Evolutionary conservation across 2,329 filamentous ascomycete species (phyloP).

Genomic region (Geoglossum cookeanum): DNA sequence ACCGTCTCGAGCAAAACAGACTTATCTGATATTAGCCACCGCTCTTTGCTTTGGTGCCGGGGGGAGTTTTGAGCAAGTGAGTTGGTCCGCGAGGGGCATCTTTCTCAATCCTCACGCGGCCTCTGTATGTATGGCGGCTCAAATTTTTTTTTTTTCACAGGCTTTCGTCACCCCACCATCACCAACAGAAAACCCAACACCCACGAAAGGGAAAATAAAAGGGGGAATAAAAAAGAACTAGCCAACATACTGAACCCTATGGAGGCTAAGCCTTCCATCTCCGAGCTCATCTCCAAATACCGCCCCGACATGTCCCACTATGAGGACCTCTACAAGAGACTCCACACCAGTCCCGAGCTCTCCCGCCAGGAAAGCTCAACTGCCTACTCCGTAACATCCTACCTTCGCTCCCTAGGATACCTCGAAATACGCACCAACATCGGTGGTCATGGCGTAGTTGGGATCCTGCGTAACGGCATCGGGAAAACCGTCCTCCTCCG

Average conservation of each 20-base stretch:
- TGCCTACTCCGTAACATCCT: conserved; percentile 25
- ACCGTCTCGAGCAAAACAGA: no score
- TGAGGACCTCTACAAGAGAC: conserved; percentile 36
- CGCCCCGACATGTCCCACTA: conserved; percentile 26
- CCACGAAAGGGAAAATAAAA: no score
- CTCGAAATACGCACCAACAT: conserved; percentile 23
- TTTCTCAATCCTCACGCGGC: no score
- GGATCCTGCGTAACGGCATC: conserved; percentile 33
- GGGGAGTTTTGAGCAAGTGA: no score
- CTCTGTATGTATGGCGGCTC: no score
- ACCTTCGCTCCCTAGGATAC: conserved; percentile 21
- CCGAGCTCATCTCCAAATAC: conserved; percentile 9
- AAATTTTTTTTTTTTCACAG: no score
- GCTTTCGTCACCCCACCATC: no score
- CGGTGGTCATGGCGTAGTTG: conserved; percentile 39
- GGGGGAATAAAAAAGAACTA: not conserved
- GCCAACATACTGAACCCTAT: not conserved
- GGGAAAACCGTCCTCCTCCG: conserved; percentile 38
- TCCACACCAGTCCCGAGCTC: conserved; percentile 40
- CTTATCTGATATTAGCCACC: no score
- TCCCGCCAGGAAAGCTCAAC: conserved; percentile 36
- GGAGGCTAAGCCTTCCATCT: not conserved
- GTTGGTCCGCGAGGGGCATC: no score
- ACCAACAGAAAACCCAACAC: no score
- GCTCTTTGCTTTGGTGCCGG: no score